Base-by-base conservation (phyloP, 208 protist species). In the Acanthamoeba castellanii region DNA sequence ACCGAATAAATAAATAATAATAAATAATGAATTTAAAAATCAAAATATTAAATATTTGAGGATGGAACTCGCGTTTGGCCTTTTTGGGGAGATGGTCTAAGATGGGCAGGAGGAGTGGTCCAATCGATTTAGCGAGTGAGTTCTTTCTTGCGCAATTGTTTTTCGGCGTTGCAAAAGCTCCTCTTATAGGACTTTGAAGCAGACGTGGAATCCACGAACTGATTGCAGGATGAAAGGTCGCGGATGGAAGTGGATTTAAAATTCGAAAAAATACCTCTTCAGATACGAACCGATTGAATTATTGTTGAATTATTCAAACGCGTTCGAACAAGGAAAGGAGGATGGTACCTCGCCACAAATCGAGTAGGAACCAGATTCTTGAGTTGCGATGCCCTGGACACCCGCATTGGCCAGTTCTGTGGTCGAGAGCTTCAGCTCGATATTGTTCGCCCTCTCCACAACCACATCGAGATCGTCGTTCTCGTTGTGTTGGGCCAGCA, bases 391-490 rank as follows among this genome's bases (percentile, higher is more conserved):
- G 20, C 55, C 13, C 18, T 22, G 18, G 55, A 7, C 20, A 61
- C 66, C 37, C 37, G 37, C 37, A 3, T 42, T 42, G 37, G 37
- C 66, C 20, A 72, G 66, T 32, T 72, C 66, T 30, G 66, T 30
- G 66, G 66, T 37, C 9, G 27, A 72, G 20, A 72, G 20, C 27
- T 72, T 72, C 9, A 72, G 66, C 27, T 72, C 30, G 20, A 32
- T 72, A 11, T 72, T 34, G 27, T 72, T 11, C 22, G 66, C 30
- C n/a, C 66, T 27, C 66, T 72, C 66, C 30, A 72, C 66, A 30
- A 72, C 66, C 66, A 72, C 66, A 11, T 72, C 66, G 66, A 72
- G 66, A 30, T 72, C 66, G 27, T 72, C 66, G 66, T 27, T 34
- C 66, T 34, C 66, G 66, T 22, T 72, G 14, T 30, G 20, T 37